A percentile compares a stretch with the other conserved stretches of the same genome.
phyloP scores from a whole-genome alignment of 768 basidiomycete species.

The Dacryopinax spathularia region DNA sequence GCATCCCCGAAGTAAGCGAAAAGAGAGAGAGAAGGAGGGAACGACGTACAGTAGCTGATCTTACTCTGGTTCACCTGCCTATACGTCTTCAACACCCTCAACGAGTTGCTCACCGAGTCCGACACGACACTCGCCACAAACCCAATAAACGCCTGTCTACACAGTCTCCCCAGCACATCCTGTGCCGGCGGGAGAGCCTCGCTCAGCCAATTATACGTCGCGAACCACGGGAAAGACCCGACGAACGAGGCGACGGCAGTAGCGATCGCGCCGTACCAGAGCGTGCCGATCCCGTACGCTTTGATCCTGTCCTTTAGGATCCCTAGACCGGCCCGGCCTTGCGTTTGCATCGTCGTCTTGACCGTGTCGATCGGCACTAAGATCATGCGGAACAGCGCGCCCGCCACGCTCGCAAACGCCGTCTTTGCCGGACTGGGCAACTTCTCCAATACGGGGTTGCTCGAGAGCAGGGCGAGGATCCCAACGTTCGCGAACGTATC shows the following conservation, averaged over 20 bases:
- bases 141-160: slow-evolving; percentile 79
- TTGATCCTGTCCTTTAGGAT: slow-evolving; percentile 57
- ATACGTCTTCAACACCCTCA: slow-evolving; percentile 91
- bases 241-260: slow-evolving; percentile 90
- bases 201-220: slow-evolving; percentile 70
- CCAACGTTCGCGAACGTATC: slow-evolving; percentile 93
- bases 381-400: slow-evolving; percentile 79
- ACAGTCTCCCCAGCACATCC: slow-evolving; percentile 42
- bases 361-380: slow-evolving; percentile 85
- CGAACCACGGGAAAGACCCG: slow-evolving; percentile 83
- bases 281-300: slow-evolving; percentile 54
- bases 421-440: slow-evolving; percentile 60
- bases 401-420: slow-evolving; percentile 58
- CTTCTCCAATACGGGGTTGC: slow-evolving; percentile 52
- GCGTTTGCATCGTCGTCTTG: slow-evolving; percentile 91
- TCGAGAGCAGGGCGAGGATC: slow-evolving; percentile 69
- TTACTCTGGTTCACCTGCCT: slow-evolving; percentile 74
- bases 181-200: slow-evolving; percentile 43
- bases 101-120: slow-evolving; percentile 74
- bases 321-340: slow-evolving; percentile 53
- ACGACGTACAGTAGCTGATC: slow-evolving; percentile 51
- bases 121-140: slow-evolving; percentile 75
- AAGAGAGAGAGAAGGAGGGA: not conserved
- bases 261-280: slow-evolving; percentile 87
- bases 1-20: not conserved